Evolutionary conservation across 1,284 basidiomycete genomes (phyloP), one percentile per base, ranked within the genome.

Genomic region (Chalciporus sp.): DNA sequence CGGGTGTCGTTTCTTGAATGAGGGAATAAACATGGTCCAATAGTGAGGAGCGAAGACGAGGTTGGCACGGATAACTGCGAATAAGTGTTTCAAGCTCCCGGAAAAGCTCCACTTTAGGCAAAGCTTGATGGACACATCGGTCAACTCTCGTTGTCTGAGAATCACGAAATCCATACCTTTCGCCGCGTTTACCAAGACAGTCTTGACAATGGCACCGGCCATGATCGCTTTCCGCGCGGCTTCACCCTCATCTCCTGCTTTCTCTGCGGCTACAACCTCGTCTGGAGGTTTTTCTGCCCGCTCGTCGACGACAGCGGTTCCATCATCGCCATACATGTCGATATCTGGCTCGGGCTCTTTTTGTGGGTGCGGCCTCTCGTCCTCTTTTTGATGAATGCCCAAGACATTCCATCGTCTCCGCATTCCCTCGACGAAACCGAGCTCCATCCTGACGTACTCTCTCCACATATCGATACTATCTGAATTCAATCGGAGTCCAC

Each of bases 371-470:
- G 56, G 63, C 46, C 61, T 63, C 19, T 61, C 63, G 51, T 75
- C 69, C 29, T 61, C 63, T 17, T 60, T 64, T 0, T 67, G 56
- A 35, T 72, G 60, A 39, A 92, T 84, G 3, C 90, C 92, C 12
- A 93, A 77, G 7, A 92, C 78, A 44, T 81, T 83, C 93, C 93
- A 95, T 41, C 94, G 78, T 56, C 92, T 76, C 40, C 93, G 76
- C 49, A 97, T 74, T 10, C 85, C 85, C 74, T 97, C 94, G 16
- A 94, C 80, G 71, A 94, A 97, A 3, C 89, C 88, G 8, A 96
- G 74, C 71, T 98, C 95, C 84, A 97, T 93, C 64, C 88, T 88
- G 59, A 94, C 85, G 70, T 95, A 95, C 70, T 94, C 93, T 31
- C 78, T 77, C 93, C 93, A 96, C 69, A 96, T 77, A 56, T 86